Conservation (phyloP, 1,284 basidiomycete genomes). For the Meripilus lineatus region DNA sequence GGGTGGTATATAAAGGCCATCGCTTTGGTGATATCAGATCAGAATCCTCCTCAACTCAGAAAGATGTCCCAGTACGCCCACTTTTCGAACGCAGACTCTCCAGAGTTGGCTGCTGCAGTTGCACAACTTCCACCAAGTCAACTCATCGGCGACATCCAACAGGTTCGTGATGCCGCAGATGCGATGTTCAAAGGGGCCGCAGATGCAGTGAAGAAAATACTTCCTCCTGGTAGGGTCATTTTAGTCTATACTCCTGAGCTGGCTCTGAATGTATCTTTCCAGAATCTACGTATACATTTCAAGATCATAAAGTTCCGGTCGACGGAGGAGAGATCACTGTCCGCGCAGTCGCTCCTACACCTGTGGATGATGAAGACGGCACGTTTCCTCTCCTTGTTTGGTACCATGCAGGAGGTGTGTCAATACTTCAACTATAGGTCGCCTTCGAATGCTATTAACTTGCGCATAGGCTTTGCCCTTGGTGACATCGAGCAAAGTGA, state of each 20-base stretch:
- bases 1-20: too few species aligned
- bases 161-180: too few species aligned
- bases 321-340: slow-evolving; percentile 6
- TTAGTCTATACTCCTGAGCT: not conserved
- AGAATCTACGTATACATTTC: slow-evolving; percentile 1
- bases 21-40: too few species aligned
- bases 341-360: not conserved
- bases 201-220: too few species aligned
- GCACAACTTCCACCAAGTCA: slow-evolving; percentile 4
- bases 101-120: slow-evolving; percentile 6
- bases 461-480: slow-evolving; percentile 1
- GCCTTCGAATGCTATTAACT: not conserved
- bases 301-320: slow-evolving; percentile 1
- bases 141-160: too few species aligned
- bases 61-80: slow-evolving; percentile 13
- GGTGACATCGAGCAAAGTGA: slow-evolving; percentile 9
- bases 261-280: not conserved
- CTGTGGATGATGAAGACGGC: not conserved
- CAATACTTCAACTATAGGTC: not conserved
- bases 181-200: too few species aligned
- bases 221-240: not conserved
- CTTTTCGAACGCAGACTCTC: slow-evolving; percentile 6
- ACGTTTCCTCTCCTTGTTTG: slow-evolving; percentile 6
- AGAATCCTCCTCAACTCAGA: too few species aligned
- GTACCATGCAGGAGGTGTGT: slow-evolving; percentile 7